Evolutionary conservation across 805 yeast species (phyloP), one percentile per base, ranked within the genome.

Genomic region (Kluyveromyces nonfermentans): DNA sequence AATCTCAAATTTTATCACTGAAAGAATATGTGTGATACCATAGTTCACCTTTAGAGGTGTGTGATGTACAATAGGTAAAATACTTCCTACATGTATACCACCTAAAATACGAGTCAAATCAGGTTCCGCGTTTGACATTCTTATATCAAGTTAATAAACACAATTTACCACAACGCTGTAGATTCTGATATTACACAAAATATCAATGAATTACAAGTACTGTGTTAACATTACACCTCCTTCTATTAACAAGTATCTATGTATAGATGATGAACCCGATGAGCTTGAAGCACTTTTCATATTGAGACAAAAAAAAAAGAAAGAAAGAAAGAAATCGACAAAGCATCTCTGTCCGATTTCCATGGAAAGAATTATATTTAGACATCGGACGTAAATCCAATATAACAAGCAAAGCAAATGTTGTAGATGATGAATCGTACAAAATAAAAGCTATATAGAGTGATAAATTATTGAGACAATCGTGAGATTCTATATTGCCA

Each of bases 61-160:
- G 35, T 66, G 72, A 3, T 76, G 71, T 14, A 73, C 65, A 18
- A 88, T 64, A 0, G 95, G 84, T 41, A 74, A 76, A 17, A 82
- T 67, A 1, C 93, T 77, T 4, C 96, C 88, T 14, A 90, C 62
- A 63, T 79, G 85, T 1, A 90, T 72, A 7, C 81, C 80, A 20
- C 94, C 95, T n/a, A 85, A 62, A n/a, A 88, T 73, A 54, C 94
- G 70, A 44, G 75, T 56, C 9, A 56, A 35, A 46, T 59, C 62
- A 2, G 54, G 48, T 18, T 46, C 50, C n/a, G n/a, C 21, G 6
- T 28, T 28, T 7, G 41, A 20, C 41, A 38, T 38, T 14, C 20
- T 18, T 16, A 14, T 16, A 33, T 18, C 8, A 10, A 9, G 9
- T 33, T 18, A 7, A 18, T 18, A 33, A 25, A 4, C 12, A 25